Percentiles rank a stretch among this genome's conserved stretches.
Evolutionary conservation across 805 yeast genomes (phyloP).

Genomic region (Pichia nanzhaoensis): DNA sequence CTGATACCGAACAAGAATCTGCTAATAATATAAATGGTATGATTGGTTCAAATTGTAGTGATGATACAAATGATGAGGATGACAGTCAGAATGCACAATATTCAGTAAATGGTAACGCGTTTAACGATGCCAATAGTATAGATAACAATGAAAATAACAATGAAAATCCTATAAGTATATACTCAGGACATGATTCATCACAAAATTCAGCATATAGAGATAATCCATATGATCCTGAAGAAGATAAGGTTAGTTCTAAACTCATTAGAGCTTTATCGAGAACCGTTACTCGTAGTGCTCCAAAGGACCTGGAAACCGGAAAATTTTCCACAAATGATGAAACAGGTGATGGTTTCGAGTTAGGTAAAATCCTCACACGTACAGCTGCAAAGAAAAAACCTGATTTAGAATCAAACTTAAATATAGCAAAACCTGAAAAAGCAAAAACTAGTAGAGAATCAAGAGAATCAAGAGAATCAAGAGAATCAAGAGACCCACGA

Average conservation of each 20-base stretch:
- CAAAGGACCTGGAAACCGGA: slow-evolving; percentile 7
- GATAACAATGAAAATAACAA: slow-evolving; percentile 23
- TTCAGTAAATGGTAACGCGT: neutral
- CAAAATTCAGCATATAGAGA: slow-evolving; percentile 23
- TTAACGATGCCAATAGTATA: slow-evolving; percentile 24
- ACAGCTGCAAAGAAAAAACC: slow-evolving; percentile 14
- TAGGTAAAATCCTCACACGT: slow-evolving; percentile 21
- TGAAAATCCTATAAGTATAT: slow-evolving; percentile 18
- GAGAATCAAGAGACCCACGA: neutral
- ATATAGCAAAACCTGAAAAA: neutral
- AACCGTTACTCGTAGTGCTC: slow-evolving; percentile 12
- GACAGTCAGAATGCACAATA: neutral
- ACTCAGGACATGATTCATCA: neutral
- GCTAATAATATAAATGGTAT: slow-evolving; percentile 9
- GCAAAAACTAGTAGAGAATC: neutral
- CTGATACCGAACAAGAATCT: slow-evolving; percentile 1
- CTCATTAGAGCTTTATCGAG: slow-evolving; percentile 23
- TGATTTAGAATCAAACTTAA: slow-evolving; percentile 20
- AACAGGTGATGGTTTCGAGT: slow-evolving; percentile 17
- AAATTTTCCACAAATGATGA: neutral
- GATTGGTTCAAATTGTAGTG: slow-evolving; percentile 22
- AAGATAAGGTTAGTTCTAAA: slow-evolving; percentile 21
- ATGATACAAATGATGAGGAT: slow-evolving; percentile 13
- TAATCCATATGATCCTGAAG: slow-evolving; percentile 23
- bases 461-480: neutral